phyloP scores from a whole-genome alignment of 2,329 filamentous ascomycete species.

The Pseudocercospora fuligena region DNA sequence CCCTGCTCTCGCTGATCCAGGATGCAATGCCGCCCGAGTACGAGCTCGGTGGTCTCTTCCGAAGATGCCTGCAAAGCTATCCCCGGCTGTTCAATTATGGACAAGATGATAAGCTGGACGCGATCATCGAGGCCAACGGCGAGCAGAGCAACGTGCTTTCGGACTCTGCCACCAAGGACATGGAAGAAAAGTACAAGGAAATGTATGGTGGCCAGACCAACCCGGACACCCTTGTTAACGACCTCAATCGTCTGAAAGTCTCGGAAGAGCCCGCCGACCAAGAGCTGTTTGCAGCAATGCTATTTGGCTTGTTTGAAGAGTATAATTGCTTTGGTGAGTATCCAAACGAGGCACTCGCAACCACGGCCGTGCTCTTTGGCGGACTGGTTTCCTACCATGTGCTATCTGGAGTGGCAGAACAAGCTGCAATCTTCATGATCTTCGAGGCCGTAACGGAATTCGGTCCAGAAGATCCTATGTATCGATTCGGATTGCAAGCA shows the following conservation, averaged over 20 bases:
- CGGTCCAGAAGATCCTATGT: slow-evolving; percentile 84
- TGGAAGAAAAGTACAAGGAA: slow-evolving; percentile 97
- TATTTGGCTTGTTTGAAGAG: slow-evolving; percentile 95
- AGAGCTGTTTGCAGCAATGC: slow-evolving; percentile 97
- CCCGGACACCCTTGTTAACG: slow-evolving; percentile 81
- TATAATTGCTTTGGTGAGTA: slow-evolving; percentile 96
- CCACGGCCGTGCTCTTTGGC: slow-evolving; percentile 93
- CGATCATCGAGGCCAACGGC: slow-evolving; percentile 86
- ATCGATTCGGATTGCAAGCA: slow-evolving; percentile 95
- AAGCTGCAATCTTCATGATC: slow-evolving; percentile 96
- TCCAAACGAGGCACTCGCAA: slow-evolving; percentile 92
- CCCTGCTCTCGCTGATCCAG: slow-evolving; percentile 75
- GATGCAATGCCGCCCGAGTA: slow-evolving; percentile 66
- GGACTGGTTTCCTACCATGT: slow-evolving; percentile 87
- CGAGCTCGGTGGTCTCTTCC: slow-evolving; percentile 74
- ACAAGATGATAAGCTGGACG: slow-evolving; percentile 75
- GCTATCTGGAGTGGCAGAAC: slow-evolving; percentile 85
- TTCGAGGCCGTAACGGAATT: slow-evolving; percentile 93
- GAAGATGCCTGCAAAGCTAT: slow-evolving; percentile 88
- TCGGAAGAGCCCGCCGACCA: slow-evolving; percentile 84
- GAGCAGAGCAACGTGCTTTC: slow-evolving; percentile 77
- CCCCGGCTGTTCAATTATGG: slow-evolving; percentile 96
- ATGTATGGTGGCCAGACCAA: slow-evolving; percentile 95
- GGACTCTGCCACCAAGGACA: slow-evolving; percentile 78
- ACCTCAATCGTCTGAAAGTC: slow-evolving; percentile 84